Base-by-base conservation (phyloP, 306 rosid species). In the Citrullus mucosospermus region DNA sequence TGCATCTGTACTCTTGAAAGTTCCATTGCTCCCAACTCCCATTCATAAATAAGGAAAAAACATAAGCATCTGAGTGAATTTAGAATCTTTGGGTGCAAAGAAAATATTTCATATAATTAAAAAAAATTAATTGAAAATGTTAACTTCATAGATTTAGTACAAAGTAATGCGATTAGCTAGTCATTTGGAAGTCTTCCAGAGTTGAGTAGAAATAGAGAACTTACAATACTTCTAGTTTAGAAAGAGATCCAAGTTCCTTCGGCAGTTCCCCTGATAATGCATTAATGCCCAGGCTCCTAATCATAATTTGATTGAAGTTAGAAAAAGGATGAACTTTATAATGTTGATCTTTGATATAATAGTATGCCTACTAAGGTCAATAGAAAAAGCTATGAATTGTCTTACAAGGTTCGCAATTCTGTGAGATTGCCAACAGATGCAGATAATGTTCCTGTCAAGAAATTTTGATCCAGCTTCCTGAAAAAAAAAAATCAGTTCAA, bases 201-300 rank as follows among this genome's bases (percentile, higher is more conserved):
- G 5, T 70, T 11, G 20, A 41, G 43, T 43, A 71, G 67, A 25
- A 55, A 57, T 6, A 78, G n/a, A 44, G 16, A 77, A 82, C 97
- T 54, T 86, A 93, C 97, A 93, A 44, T 62, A 15, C 0, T 46
- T 0, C 7, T 72, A 93, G 65, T 20, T 84, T 77, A 5, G 89
- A 84, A 41, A 91, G 97, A 46, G 82, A 56, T 75, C 93, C 91
- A 41, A 93, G 79, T 80, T 89, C 96, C 84, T 85, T 90, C 1
- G 98, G 98, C 78, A 91, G 84, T 85, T 81, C 85, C 59, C 98
- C 92, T 28, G 97, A 91, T 17, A 91, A 80, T 50, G 88, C 78
- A 83, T 93, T 93, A 71, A 82, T 81, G 81, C 90, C 91, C 20
- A 93, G 0, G 62, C n/a, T 28, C 91, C 96, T 91, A 78, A 57